Base-by-base conservation (phyloP, 2,329 filamentous ascomycete genomes). In the Lachnellula arida region DNA sequence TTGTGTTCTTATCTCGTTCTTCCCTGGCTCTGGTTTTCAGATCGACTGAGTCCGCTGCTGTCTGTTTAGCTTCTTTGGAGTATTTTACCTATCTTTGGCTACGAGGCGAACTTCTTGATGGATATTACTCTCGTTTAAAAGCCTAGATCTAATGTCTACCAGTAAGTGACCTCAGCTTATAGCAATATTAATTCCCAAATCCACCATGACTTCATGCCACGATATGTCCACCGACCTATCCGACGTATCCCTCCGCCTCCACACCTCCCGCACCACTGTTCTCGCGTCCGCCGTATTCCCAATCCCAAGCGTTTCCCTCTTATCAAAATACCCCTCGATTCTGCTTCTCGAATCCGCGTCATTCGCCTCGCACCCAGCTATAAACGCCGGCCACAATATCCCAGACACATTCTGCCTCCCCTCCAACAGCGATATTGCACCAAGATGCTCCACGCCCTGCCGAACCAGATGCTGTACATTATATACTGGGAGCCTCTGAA, bases 381-480 rank as follows among this genome's bases (percentile, higher is more conserved):
- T 53, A 28, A 56, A 56, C 5, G 50, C 51, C 23, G 54, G 54
- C n/a, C 49, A 53, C n/a, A 56, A 6, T 9, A 53, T 11, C 59
- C 62, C 64, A 61, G 66, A 51, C 6, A 51, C 35, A 22, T 22
- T 51, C 19, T 40, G 34, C 7, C 23, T 17, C n/a, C n/a, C 11
- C 19, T 43, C 49, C 3, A 51, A 17, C 7, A 14, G 34, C 15
- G 23, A 9, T 9, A 51, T 51, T 7, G 3, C 15, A n/a, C 43
- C 49, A n/a, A 44, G 42, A 22, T 44, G 42, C 11, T 9, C 19
- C 2, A 44, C 19, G 4, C 42, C 4, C 11, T 44, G 42, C 11
- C 8, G n/a, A 25, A 44, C 42, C 2, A 44, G 42, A 22, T 44
- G 19, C 19, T 44, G 42, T 1, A 53, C 42, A 6, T 23, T 39